Conservation (phyloP, 1,284 basidiomycete genomes). For the Naganishia albida region DNA sequence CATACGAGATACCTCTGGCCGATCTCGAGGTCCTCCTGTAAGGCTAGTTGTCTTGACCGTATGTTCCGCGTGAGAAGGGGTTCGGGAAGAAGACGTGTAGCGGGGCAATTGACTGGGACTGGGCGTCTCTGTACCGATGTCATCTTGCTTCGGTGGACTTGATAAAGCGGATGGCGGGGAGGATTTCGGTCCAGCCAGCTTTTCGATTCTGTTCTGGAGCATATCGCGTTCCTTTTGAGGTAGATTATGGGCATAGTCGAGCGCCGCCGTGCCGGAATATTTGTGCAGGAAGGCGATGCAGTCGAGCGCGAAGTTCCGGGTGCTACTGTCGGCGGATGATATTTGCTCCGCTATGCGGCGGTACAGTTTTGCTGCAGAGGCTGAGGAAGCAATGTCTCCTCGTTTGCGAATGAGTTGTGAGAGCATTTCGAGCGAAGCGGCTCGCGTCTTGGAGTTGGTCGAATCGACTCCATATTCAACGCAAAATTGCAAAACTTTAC, state of each 20-base stretch:
- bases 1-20: background rate
- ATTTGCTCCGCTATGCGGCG: constrained; percentile 77
- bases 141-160: constrained; percentile 7
- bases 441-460: constrained; percentile 86
- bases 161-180: constrained; percentile 3
- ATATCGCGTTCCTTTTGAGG: constrained; percentile 32
- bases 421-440: constrained; percentile 59
- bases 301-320: constrained; percentile 78
- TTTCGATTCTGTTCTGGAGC: constrained; percentile 34
- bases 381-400: constrained; percentile 44
- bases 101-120: background rate
- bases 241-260: constrained; percentile 31
- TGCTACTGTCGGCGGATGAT: constrained; percentile 81
- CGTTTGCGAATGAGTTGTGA: constrained; percentile 32
- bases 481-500: constrained; percentile 73
- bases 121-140: background rate
- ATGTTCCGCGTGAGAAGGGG: background rate
- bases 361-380: constrained; percentile 75
- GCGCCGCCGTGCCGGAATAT: constrained; percentile 39
- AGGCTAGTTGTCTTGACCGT: background rate
- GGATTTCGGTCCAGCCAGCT: constrained; percentile 15
- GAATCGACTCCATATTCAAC: constrained; percentile 82
- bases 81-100: background rate
- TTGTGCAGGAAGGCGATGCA: constrained; percentile 46
- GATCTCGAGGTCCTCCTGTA: background rate